These are phyloP conservation scores for Trametes sp. DNA, from an alignment of 1,284 basidiomycete genomes.

Conservation along the genomic window DNA sequence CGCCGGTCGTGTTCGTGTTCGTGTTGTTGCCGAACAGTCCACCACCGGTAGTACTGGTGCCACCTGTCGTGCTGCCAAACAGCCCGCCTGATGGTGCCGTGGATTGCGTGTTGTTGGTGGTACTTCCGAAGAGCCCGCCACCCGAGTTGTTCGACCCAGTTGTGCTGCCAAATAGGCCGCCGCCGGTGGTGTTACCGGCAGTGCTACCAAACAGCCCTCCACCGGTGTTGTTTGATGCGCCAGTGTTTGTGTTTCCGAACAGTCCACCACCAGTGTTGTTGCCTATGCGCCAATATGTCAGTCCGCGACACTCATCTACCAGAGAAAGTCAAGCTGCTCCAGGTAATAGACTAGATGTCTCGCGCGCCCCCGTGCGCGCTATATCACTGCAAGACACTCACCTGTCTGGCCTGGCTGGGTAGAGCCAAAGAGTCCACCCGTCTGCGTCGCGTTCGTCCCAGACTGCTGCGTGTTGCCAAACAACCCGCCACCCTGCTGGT, in stretches of 20 bases:
- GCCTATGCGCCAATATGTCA: too few relatives aligned
- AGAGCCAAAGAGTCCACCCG: slow-evolving; percentile 20
- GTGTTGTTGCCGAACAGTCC: slow-evolving; percentile 47
- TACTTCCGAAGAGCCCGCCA: slow-evolving; percentile 42
- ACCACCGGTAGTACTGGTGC: slow-evolving; percentile 16
- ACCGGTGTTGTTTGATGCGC: slow-evolving; percentile 14
- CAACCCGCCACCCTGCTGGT: slow-evolving; percentile 17
- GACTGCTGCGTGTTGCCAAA: slow-evolving; percentile 24
- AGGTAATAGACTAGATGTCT: background rate
- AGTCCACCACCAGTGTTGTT: slow-evolving; percentile 34
- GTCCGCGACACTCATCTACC: too few relatives aligned
- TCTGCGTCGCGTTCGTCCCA: background rate
- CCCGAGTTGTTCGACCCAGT: slow-evolving; percentile 23
- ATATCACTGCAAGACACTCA: background rate
- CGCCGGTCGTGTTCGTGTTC: slow-evolving; percentile 23
- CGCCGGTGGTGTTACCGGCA: slow-evolving; percentile 2
- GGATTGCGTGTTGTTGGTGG: slow-evolving; percentile 9
- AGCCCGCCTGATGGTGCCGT: slow-evolving; percentile 29
- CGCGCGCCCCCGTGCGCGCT: too few relatives aligned
- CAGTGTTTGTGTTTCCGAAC: slow-evolving; percentile 40
- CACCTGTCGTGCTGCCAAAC: slow-evolving; percentile 41
- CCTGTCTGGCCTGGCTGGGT: slow-evolving; percentile 13
- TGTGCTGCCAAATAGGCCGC: slow-evolving; percentile 28
- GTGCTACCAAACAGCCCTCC: slow-evolving; percentile 42
- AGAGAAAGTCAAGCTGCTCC: too few relatives aligned